These are phyloP conservation scores for Chrysopogon serrulatus DNA, from an alignment of 176 grass and related monocot species.

Conservation along the genomic window DNA sequence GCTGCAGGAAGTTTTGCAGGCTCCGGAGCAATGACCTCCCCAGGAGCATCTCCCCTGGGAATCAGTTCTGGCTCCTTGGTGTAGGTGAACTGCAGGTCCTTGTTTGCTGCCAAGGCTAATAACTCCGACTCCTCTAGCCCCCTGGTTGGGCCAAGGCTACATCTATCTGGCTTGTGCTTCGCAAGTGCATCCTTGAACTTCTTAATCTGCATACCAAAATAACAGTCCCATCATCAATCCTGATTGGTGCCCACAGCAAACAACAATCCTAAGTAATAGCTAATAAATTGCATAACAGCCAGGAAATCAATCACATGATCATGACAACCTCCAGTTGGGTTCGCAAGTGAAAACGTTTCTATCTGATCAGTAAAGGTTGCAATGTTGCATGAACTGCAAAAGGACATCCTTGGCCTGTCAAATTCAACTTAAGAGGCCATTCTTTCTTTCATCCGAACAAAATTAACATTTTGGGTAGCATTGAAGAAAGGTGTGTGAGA, in stretches of 20 bases:
- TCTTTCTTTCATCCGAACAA: not conserved
- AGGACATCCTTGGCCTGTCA: not conserved
- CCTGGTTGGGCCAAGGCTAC: slow-evolving; percentile 64
- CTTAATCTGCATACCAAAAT: slow-evolving; percentile 66
- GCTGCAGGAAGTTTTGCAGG: slow-evolving; percentile 29
- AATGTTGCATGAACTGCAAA: not conserved
- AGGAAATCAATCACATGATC: not conserved
- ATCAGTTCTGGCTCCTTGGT: slow-evolving; percentile 41
- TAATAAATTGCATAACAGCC: not conserved
- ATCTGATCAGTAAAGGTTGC: not conserved
- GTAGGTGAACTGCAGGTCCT: slow-evolving; percentile 79
- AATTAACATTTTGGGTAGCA: not conserved
- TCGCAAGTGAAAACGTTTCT: not conserved
- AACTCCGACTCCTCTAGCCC: slow-evolving; percentile 79
- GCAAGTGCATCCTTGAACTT: slow-evolving; percentile 91
- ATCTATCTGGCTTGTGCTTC: slow-evolving; percentile 85
- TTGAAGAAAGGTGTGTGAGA: not conserved
- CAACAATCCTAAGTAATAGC: not conserved
- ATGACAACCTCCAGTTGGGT: not conserved
- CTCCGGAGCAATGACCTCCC: not conserved
- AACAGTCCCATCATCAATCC: not conserved
- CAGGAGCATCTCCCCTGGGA: not conserved
- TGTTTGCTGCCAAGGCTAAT: slow-evolving; percentile 74
- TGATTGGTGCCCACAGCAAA: not conserved
- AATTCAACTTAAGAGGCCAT: not conserved